These are phyloP conservation scores for Mycena galericulata DNA, from an alignment of 768 basidiomycete genomes.

Conservation along the genomic window DNA sequence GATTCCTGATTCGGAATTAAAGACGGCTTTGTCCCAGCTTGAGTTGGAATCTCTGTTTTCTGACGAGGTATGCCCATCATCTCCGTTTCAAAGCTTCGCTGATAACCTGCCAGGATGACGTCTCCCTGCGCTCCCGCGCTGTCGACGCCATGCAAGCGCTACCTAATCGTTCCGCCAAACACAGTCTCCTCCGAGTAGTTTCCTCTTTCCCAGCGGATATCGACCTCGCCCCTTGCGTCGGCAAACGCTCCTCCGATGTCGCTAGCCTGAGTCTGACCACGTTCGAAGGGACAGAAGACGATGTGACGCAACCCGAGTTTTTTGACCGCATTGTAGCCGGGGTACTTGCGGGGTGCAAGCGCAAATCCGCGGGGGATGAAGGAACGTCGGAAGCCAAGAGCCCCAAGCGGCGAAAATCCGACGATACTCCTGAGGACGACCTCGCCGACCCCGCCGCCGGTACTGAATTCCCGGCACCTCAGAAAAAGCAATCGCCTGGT, in stretches of 20 bases:
- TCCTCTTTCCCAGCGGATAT: not conserved
- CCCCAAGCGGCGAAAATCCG: no score
- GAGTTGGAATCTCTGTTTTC: not conserved
- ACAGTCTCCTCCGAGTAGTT: constrained; percentile 10
- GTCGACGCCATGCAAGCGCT: not conserved
- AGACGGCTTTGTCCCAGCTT: not conserved
- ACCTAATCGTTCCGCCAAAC: not conserved
- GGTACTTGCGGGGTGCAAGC: no score
- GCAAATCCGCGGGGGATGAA: no score
- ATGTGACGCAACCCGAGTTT: constrained; percentile 8
- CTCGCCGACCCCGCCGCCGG: no score
- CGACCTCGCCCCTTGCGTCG: not conserved
- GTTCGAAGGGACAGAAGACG: not conserved
- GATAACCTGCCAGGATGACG: not conserved
- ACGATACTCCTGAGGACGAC: no score
- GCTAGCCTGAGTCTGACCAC: constrained; percentile 3
- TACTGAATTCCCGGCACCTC: no score
- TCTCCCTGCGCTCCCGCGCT: not conserved
- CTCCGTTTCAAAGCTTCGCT: not conserved
- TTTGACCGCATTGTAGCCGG: not conserved
- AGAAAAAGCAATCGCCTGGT: no score
- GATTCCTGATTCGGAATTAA: not conserved
- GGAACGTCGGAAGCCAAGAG: no score
- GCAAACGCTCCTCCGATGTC: constrained; percentile 8
- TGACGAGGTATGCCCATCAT: not conserved